Evolutionary conservation across 495 filamentous ascomycete genomes (phyloP).

Genomic region (Talaromyces thailandensis): DNA sequence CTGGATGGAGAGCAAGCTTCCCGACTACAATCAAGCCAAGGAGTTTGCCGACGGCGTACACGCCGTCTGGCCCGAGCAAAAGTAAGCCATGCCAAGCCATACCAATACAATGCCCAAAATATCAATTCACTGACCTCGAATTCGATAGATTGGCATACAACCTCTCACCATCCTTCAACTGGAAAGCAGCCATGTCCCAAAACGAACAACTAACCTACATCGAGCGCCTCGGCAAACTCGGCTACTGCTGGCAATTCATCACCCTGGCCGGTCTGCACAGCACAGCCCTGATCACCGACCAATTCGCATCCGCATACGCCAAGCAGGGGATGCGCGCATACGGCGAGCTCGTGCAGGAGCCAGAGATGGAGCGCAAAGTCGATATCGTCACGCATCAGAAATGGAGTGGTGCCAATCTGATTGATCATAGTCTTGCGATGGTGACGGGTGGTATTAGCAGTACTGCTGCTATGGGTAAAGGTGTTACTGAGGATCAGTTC

Average conservation of each 20-base stretch:
- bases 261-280: constrained; percentile 96
- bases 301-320: constrained; percentile 76
- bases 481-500: constrained; percentile 98
- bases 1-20: constrained; percentile 99
- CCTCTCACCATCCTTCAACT: constrained; percentile 98
- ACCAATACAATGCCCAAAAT: too few relatives aligned
- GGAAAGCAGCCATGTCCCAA: constrained; percentile 93
- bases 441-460: constrained; percentile 86
- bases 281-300: constrained; percentile 80
- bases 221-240: constrained; percentile 71
- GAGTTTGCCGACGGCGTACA: constrained; percentile 94
- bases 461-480: constrained; percentile 93
- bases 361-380: constrained; percentile 81
- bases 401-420: constrained; percentile 91
- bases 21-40: constrained; percentile 85
- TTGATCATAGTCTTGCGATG: constrained; percentile 94
- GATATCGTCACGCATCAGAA: constrained; percentile 99
- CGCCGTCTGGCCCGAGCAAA: constrained; percentile 90
- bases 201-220: constrained; percentile 97
- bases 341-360: constrained; percentile 93
- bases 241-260: constrained; percentile 99
- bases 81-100: constrained; percentile 43
- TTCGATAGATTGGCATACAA: constrained; percentile 76
- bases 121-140: neutral
- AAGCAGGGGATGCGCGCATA: constrained; percentile 90